These are phyloP conservation scores for Thielaviopsis cerberus DNA, from an alignment of 2,329 filamentous ascomycete genomes.

Conservation along the genomic window DNA sequence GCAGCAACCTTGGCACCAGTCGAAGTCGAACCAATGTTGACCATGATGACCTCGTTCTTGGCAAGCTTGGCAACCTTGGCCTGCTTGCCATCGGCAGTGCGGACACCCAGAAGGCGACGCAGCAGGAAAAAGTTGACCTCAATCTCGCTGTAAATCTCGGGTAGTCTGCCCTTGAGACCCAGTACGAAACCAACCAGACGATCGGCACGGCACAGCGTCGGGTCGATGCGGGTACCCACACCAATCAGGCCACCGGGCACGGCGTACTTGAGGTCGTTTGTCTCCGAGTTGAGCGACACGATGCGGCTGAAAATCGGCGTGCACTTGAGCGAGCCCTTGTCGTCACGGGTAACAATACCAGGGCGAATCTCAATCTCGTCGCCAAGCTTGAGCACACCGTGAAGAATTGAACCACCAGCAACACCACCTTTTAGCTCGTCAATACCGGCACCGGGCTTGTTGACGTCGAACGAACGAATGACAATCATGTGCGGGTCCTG, in stretches of 20 bases:
- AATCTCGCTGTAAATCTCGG: slow-evolving; percentile 93
- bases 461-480: slow-evolving; percentile 97
- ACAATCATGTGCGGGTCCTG: slow-evolving; percentile 95
- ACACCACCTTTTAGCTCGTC: slow-evolving; percentile 97
- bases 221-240: slow-evolving; percentile 94
- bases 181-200: slow-evolving; percentile 96
- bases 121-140: slow-evolving; percentile 99
- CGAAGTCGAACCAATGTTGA: slow-evolving; percentile 95
- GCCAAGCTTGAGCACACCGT: slow-evolving; percentile 87
- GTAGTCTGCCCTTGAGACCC: slow-evolving; percentile 79
- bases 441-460: slow-evolving; percentile 98
- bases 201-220: slow-evolving; percentile 94
- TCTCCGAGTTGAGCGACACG: slow-evolving; percentile 87
- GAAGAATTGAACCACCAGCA: slow-evolving; percentile 88
- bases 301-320: slow-evolving; percentile 92
- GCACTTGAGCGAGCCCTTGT: slow-evolving; percentile 84
- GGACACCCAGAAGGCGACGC: slow-evolving; percentile 81
- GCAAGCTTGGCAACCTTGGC: slow-evolving; percentile 95
- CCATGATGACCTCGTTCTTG: slow-evolving; percentile 99
- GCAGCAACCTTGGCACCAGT: slow-evolving; percentile 94
- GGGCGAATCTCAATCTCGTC: slow-evolving; percentile 98
- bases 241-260: slow-evolving; percentile 94
- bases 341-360: slow-evolving; percentile 93
- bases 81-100: slow-evolving; percentile 95
- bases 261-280: slow-evolving; percentile 96